phyloP scores from a whole-genome alignment of 2,329 filamentous ascomycete genomes.

The Pseudodiploospora longispora region DNA sequence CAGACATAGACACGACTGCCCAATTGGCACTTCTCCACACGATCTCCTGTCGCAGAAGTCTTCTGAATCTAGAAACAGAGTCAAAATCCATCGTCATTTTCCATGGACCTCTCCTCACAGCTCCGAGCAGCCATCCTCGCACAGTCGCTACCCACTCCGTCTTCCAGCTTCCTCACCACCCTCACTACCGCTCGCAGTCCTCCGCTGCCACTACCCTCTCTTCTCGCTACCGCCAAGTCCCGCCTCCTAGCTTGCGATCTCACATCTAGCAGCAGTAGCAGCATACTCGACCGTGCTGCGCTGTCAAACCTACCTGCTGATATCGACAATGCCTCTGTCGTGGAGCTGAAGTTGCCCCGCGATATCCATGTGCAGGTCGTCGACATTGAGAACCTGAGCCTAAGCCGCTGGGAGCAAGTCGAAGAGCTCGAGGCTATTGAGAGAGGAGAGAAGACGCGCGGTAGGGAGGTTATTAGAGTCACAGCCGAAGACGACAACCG shows the following conservation, averaged over 20 bases:
- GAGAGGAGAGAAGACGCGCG: slow-evolving; percentile 65
- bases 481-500: slow-evolving; percentile 31
- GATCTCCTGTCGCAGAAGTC: too few relatives aligned
- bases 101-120: slow-evolving; percentile 15
- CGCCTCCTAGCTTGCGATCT: slow-evolving; percentile 75
- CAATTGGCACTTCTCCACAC: too few relatives aligned
- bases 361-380: slow-evolving; percentile 74
- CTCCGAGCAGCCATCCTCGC: slow-evolving; percentile 37
- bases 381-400: slow-evolving; percentile 75
- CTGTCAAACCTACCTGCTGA: slow-evolving; percentile 42
- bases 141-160: slow-evolving; percentile 46
- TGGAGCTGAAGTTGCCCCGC: slow-evolving; percentile 48
- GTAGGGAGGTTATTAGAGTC: slow-evolving; percentile 69
- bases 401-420: slow-evolving; percentile 78
- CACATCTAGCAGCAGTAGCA: slow-evolving; percentile 29
- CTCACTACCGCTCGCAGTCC: slow-evolving; percentile 51
- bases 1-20: too few relatives aligned
- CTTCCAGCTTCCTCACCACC: slow-evolving; percentile 51
- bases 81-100: neutral
- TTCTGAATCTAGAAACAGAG: too few relatives aligned
- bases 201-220: slow-evolving; percentile 56
- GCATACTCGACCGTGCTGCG: slow-evolving; percentile 36
- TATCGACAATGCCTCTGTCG: slow-evolving; percentile 41
- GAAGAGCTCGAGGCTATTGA: slow-evolving; percentile 70
- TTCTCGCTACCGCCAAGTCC: slow-evolving; percentile 72